Conservation (phyloP, 2,329 filamentous ascomycete species). For the Beauveria sp. region DNA sequence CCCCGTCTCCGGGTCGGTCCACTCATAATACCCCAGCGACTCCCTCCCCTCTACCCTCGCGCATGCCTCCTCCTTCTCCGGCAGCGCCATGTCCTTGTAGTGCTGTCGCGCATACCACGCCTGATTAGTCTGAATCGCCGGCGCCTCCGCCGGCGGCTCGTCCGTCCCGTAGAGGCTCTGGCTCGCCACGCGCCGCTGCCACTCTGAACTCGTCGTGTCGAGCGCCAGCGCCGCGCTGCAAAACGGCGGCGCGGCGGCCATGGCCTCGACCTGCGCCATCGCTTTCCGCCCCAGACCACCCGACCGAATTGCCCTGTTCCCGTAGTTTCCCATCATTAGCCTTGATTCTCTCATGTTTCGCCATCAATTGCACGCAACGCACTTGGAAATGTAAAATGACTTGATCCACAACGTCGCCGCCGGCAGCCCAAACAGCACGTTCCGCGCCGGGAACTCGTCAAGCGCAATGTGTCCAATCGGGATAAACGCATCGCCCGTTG, state of each 20-base stretch:
- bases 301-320: slow-evolving; percentile 24
- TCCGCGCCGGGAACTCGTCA: slow-evolving; percentile 24
- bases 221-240: slow-evolving; percentile 26
- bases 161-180: slow-evolving; percentile 21
- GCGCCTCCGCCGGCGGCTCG: slow-evolving; percentile 19
- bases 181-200: slow-evolving; percentile 20
- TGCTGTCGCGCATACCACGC: slow-evolving; percentile 25
- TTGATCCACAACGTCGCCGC: slow-evolving; percentile 30
- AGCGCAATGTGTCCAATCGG: slow-evolving; percentile 36
- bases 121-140: slow-evolving; percentile 20
- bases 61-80: slow-evolving; percentile 8
- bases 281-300: slow-evolving; percentile 28
- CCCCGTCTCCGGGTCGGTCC: slow-evolving; percentile 13
- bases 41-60: slow-evolving; percentile 9
- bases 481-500: slow-evolving; percentile 24
- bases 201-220: slow-evolving; percentile 26
- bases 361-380: slow-evolving; percentile 4
- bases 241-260: slow-evolving; percentile 25
- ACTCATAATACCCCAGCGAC: slow-evolving; percentile 2
- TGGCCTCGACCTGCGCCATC: slow-evolving; percentile 27
- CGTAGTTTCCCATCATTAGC: not conserved
- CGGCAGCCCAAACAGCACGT: slow-evolving; percentile 24
- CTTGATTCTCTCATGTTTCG: too few species aligned
- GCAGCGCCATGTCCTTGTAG: slow-evolving; percentile 14
- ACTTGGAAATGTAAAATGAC: slow-evolving; percentile 32